phyloP scores from a whole-genome alignment of 106 monocot species.

The Acorus calamus region DNA sequence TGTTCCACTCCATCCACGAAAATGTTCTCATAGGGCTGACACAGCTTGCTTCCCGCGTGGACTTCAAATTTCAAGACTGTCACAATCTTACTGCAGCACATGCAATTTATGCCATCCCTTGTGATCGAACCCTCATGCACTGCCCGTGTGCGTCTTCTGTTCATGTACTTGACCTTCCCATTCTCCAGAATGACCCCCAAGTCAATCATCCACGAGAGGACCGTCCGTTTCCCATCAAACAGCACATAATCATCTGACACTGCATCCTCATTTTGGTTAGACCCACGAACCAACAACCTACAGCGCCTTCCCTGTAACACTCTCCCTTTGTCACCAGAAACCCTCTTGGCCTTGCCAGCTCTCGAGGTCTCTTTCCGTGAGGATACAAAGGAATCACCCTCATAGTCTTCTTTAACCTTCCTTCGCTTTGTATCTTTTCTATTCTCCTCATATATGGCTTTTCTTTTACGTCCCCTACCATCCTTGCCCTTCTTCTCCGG shows the following conservation, averaged over 20 bases:
- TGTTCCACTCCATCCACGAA: constrained; percentile 29
- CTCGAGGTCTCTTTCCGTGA: no score
- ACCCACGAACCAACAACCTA: constrained; percentile 42
- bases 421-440: neutral
- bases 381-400: neutral
- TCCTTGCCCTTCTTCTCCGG: constrained; percentile 9
- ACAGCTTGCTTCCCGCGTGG: constrained; percentile 79
- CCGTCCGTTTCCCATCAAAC: constrained; percentile 51
- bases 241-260: constrained; percentile 34
- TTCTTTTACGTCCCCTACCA: constrained; percentile 1
- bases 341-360: neutral
- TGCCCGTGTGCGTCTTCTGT: constrained; percentile 15
- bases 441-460: neutral
- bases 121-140: constrained; percentile 48
- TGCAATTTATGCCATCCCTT: constrained; percentile 74
- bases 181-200: constrained; percentile 19
- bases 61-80: constrained; percentile 55
- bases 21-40: constrained; percentile 54
- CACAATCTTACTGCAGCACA: constrained; percentile 64
- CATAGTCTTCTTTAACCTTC: neutral
- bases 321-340: constrained; percentile 2
- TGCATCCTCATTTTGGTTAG: constrained; percentile 24
- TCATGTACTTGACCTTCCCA: constrained; percentile 25
- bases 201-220: constrained; percentile 83
- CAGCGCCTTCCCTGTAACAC: constrained; percentile 3